Evolutionary conservation across 2,329 filamentous ascomycete species (phyloP).

Genomic region (Didymella glomerata): DNA sequence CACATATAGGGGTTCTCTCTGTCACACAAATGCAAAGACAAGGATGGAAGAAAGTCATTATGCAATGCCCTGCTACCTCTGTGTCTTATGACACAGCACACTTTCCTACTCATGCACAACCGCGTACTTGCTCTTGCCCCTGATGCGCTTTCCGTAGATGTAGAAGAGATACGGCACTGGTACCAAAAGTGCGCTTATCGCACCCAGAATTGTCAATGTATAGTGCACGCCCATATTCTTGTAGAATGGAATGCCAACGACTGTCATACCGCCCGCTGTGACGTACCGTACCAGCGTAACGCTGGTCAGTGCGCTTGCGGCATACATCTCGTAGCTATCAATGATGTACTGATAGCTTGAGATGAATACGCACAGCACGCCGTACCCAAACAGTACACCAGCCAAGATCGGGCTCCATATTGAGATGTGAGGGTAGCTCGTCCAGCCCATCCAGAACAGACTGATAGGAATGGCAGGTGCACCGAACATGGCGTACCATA

Average conservation of each 20-base stretch:
- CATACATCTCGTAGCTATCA: conserved; percentile 63
- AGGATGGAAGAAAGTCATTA: neutral
- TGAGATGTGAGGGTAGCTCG: conserved; percentile 43
- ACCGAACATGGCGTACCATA: conserved; percentile 63
- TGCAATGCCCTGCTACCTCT: neutral
- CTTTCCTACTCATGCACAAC: conserved; percentile 5
- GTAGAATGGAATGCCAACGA: conserved; percentile 53
- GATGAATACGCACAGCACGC: conserved; percentile 51
- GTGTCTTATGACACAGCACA: neutral
- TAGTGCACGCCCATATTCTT: conserved; percentile 50
- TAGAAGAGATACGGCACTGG: conserved; percentile 57
- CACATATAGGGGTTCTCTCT: too few relatives aligned
- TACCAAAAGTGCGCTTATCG: conserved; percentile 43
- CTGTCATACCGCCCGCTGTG: conserved; percentile 53
- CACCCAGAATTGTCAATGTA: conserved; percentile 45
- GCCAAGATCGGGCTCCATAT: conserved; percentile 15
- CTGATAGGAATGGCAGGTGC: conserved; percentile 60
- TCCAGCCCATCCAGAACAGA: conserved; percentile 69
- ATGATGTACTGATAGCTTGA: conserved; percentile 65
- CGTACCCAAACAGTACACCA: conserved; percentile 19
- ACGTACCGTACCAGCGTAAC: conserved; percentile 54
- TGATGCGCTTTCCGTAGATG: conserved; percentile 48
- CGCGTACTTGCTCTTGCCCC: conserved; percentile 12
- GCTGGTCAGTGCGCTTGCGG: conserved; percentile 58
- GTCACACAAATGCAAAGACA: neutral